These are phyloP conservation scores for Dactylorhiza incarnata DNA, from an alignment of 106 monocot genomes.

Conservation along the genomic window DNA sequence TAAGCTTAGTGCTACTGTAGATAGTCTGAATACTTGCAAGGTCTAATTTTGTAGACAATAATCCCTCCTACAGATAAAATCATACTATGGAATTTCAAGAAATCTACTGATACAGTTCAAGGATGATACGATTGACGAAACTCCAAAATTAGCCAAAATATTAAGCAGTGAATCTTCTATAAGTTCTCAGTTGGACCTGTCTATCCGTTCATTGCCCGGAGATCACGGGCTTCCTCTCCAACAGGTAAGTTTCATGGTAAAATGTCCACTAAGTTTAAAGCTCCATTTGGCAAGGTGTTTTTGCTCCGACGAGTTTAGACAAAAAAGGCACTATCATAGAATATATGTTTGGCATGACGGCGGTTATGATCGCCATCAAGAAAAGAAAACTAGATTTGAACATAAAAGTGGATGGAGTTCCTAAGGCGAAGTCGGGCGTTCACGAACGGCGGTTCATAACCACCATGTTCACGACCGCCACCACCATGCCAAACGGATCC, in stretches of 20 bases:
- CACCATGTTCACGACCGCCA: no score
- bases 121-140: slow-evolving; percentile 90
- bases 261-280: not conserved
- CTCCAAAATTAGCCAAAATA: slow-evolving; percentile 57
- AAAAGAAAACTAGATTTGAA: no score
- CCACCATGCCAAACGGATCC: no score
- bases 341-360: no score
- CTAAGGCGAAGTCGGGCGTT: no score
- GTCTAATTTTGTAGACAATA: not conserved
- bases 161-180: slow-evolving; percentile 76
- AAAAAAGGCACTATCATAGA: no score
- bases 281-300: no score
- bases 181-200: slow-evolving; percentile 80
- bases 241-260: slow-evolving; percentile 41
- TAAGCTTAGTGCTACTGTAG: not conserved
- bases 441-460: no score
- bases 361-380: no score
- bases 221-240: slow-evolving; percentile 91
- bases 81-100: slow-evolving; percentile 78
- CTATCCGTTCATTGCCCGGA: slow-evolving; percentile 76
- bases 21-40: not conserved
- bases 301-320: no score
- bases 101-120: slow-evolving; percentile 88
- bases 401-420: no score
- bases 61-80: slow-evolving; percentile 55